A percentile compares a stretch with the other conserved stretches of the same genome.
Evolutionary conservation across 257 asterid species (phyloP).

Genomic region (Ophiorrhiza pumila): DNA sequence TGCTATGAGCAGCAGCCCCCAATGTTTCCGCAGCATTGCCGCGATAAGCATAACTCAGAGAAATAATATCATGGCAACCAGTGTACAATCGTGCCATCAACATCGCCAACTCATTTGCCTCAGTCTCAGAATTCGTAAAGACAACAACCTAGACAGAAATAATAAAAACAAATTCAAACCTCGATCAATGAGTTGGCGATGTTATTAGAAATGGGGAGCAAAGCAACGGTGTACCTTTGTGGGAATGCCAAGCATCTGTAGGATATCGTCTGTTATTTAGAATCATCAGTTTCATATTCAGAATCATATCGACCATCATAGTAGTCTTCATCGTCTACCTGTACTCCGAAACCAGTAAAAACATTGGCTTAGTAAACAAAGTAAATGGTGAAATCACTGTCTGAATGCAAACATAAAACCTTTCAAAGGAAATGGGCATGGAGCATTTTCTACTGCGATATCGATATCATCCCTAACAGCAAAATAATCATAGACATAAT

Average conservation of each 20-base stretch:
- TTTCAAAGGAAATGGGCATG: slow-evolving; percentile 61
- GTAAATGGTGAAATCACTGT: slow-evolving; percentile 10
- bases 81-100: slow-evolving; percentile 79
- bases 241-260: too few relatives aligned
- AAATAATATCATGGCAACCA: slow-evolving; percentile 67
- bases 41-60: slow-evolving; percentile 85
- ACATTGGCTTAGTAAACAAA: slow-evolving; percentile 11
- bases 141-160: slow-evolving; percentile 56
- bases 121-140: slow-evolving; percentile 95
- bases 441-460: slow-evolving; percentile 38
- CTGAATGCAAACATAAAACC: slow-evolving; percentile 22
- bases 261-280: too few relatives aligned
- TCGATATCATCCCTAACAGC: slow-evolving; percentile 49
- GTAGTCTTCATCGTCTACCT: slow-evolving; percentile 64
- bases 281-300: slow-evolving; percentile 65
- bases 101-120: slow-evolving; percentile 90
- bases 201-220: too few relatives aligned
- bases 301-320: slow-evolving; percentile 74
- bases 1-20: slow-evolving; percentile 83
- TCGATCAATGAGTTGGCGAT: too few relatives aligned
- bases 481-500: slow-evolving; percentile 77
- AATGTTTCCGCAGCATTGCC: slow-evolving; percentile 91
- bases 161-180: not conserved
- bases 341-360: slow-evolving; percentile 55
- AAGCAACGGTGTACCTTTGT: too few relatives aligned